phyloP scores from a whole-genome alignment of 805 yeast genomes.

The Candida koratica region DNA sequence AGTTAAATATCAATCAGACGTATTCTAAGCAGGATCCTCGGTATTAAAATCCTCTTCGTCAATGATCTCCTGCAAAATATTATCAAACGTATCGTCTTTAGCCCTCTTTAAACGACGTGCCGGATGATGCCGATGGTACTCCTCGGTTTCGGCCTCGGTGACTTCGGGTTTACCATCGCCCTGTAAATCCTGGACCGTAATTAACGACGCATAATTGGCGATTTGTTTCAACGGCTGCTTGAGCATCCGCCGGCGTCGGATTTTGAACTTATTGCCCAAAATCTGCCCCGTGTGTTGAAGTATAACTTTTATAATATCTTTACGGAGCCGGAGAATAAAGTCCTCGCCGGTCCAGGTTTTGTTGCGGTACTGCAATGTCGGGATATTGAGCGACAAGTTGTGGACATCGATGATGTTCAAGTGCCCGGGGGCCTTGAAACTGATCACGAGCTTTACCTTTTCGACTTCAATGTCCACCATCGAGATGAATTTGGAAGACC shows the following conservation, averaged over 20 bases:
- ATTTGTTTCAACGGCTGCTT: conserved; percentile 38
- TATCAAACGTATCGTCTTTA: conserved; percentile 13
- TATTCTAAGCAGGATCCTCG: no score
- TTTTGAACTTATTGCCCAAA: conserved; percentile 66
- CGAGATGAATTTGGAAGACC: conserved; percentile 42
- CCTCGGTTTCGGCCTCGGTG: conserved; percentile 1
- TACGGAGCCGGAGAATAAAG: conserved; percentile 56
- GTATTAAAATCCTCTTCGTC: conserved; percentile 16
- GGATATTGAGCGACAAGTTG: conserved; percentile 63
- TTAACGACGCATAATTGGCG: conserved; percentile 33
- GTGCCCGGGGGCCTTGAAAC: conserved; percentile 73
- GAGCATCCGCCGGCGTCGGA: conserved; percentile 26
- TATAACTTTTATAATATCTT: conserved; percentile 55
- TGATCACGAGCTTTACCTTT: conserved; percentile 48
- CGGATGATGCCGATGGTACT: conserved; percentile 7
- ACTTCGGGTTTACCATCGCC: conserved; percentile 15
- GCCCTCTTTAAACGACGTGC: background rate
- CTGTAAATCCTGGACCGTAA: conserved; percentile 39
- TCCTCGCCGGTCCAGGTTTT: conserved; percentile 66
- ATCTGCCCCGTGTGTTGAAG: conserved; percentile 71
- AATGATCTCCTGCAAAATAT: conserved; percentile 16
- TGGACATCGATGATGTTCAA: conserved; percentile 72
- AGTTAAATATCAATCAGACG: no score
- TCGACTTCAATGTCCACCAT: conserved; percentile 35
- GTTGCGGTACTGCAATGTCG: conserved; percentile 46